Evolutionary conservation across 768 basidiomycete species (phyloP).

Genomic region (Mycena venus): DNA sequence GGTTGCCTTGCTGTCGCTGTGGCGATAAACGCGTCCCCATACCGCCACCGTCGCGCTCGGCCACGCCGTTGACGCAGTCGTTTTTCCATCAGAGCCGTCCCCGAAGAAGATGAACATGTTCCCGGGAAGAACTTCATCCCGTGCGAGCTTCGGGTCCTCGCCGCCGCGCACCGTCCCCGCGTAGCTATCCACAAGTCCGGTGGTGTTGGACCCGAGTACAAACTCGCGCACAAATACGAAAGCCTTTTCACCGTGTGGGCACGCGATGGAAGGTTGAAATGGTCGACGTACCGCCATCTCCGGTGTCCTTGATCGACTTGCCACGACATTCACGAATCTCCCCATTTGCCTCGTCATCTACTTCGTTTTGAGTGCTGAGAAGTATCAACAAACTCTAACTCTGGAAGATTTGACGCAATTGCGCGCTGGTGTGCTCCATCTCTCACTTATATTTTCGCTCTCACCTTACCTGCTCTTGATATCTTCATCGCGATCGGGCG

Average conservation of each 20-base stretch:
- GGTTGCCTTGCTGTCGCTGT: conserved; percentile 36
- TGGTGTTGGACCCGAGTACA: conserved; percentile 59
- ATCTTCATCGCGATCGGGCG: too few species aligned
- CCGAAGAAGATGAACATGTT: conserved; percentile 60
- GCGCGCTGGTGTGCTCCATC: too few species aligned
- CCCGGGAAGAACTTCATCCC: conserved; percentile 54
- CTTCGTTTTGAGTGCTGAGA: too few species aligned
- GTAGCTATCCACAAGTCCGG: conserved; percentile 55
- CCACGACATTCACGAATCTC: too few species aligned
- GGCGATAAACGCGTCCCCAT: conserved; percentile 46
- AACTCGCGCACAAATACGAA: conserved; percentile 61
- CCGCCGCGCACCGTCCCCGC: conserved; percentile 56
- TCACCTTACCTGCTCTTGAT: too few species aligned
- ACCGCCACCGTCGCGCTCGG: conserved; percentile 50
- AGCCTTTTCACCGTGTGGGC: conserved; percentile 46
- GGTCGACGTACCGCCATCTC: conserved; percentile 11
- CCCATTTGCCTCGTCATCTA: too few species aligned
- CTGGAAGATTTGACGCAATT: too few species aligned
- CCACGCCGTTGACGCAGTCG: conserved; percentile 50
- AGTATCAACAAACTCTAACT: too few species aligned
- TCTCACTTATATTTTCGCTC: too few species aligned
- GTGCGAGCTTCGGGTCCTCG: conserved; percentile 51
- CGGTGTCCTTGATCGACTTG: too few species aligned
- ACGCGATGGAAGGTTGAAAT: background rate
- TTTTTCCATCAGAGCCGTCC: conserved; percentile 41